phyloP scores from a whole-genome alignment of 495 filamentous ascomycete genomes.

The Penicillium canescens region DNA sequence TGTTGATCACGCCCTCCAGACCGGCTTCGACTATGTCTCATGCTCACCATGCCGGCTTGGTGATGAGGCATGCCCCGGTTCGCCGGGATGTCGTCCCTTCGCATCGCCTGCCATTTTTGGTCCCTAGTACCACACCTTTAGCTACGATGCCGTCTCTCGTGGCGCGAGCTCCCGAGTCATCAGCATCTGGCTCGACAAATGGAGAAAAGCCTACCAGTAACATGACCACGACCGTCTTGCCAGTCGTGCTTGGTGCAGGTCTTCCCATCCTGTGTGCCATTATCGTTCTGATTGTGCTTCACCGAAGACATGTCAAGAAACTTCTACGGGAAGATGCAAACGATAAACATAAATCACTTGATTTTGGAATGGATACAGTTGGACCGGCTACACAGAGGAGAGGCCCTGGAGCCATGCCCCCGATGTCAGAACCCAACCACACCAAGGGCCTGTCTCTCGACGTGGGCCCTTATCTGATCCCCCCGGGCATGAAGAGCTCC shows the following conservation, averaged over 20 bases:
- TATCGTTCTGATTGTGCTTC: constrained; percentile 70
- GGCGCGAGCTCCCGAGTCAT: constrained; percentile 26
- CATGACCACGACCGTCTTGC: constrained; percentile 60
- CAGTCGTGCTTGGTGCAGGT: constrained; percentile 78
- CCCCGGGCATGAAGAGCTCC: constrained; percentile 74
- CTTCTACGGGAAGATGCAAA: constrained; percentile 76
- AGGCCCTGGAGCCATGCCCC: constrained; percentile 29
- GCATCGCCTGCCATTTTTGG: constrained; percentile 25
- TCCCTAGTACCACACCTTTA: constrained; percentile 9
- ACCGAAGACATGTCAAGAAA: constrained; percentile 72
- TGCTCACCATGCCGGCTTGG: constrained; percentile 30
- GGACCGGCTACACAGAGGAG: constrained; percentile 44
- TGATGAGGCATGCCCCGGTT: constrained; percentile 19
- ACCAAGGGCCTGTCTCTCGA: constrained; percentile 79
- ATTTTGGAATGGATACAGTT: constrained; percentile 76
- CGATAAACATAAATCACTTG: constrained; percentile 88
- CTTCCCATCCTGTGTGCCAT: constrained; percentile 73
- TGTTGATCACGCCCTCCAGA: constrained; percentile 8
- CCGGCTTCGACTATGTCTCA: constrained; percentile 30
- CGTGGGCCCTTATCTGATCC: constrained; percentile 80
- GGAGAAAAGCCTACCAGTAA: constrained; percentile 49
- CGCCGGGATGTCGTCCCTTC: constrained; percentile 32
- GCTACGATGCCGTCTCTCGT: constrained; percentile 26
- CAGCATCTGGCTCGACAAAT: constrained; percentile 8
- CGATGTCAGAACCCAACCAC: constrained; percentile 43